These are phyloP conservation scores for Hypoxylon sp. DNA, from an alignment of 2,329 filamentous ascomycete genomes.

Conservation along the genomic window DNA sequence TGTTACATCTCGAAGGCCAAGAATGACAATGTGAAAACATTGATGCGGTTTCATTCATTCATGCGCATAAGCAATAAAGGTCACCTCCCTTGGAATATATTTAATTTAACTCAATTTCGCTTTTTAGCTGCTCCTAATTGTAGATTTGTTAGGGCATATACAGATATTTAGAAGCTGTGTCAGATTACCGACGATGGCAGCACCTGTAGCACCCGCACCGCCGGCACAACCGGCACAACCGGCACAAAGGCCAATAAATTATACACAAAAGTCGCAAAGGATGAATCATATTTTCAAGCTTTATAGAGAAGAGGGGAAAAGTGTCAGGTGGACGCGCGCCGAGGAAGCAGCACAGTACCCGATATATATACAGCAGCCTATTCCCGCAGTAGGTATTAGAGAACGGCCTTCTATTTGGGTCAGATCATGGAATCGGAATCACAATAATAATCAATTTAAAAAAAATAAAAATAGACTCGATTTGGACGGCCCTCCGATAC, in stretches of 20 bases:
- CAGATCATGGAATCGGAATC: no score
- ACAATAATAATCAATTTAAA: no score
- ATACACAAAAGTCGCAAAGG: neutral
- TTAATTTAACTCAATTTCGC: neutral
- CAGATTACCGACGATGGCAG: neutral
- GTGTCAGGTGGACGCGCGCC: neutral
- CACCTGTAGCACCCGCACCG: neutral
- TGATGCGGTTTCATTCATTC: neutral
- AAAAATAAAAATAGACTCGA: no score
- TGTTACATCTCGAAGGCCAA: neutral
- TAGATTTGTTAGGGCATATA: neutral
- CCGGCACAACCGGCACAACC: no score
- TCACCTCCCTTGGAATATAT: neutral
- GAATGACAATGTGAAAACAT: neutral
- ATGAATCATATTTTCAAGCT: neutral
- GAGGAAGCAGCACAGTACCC: no score
- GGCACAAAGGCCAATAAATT: neutral
- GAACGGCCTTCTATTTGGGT: no score
- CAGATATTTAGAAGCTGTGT: neutral
- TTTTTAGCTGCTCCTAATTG: neutral
- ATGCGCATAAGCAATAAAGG: neutral
- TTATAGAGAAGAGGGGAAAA: neutral
- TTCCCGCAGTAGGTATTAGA: no score
- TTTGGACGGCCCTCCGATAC: neutral
- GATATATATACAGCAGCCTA: no score